Evolutionary conservation across 345 rosid genomes (phyloP), one percentile per base, ranked within the genome.

Genomic region (Eucalyptus erythrocorys): DNA sequence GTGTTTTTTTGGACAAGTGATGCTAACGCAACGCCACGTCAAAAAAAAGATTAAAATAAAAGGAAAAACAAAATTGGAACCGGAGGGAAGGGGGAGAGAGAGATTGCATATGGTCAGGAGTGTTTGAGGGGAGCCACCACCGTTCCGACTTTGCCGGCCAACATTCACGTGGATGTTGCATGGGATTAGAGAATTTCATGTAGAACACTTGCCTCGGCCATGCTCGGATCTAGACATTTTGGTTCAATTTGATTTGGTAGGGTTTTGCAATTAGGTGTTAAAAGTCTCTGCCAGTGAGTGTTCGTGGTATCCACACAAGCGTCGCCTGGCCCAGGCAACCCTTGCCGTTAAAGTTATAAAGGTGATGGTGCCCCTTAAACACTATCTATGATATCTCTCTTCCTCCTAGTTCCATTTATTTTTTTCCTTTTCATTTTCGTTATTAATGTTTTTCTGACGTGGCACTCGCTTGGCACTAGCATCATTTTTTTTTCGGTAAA

Each of bases 321-420:
- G 19, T 7, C 5, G 10, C 5, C 8, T 19, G 21, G 4, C 5
- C 10, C 40, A 1, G 5, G 1, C 15, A 16, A 32, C 5, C 71
- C 40, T 64, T 34, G 37, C 76, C 2, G 3, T 64, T 32, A 66
- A 66, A 32, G 76, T 32, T 4, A 1, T 17, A 66, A 66, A 66
- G 40, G 40, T 22, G 42, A 66, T 32, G 40, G 40, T 66, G 79
- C 5, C 76, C 76, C 76, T 66, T n/a, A 34, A 6, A 66, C 79
- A 32, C 40, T 8, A 15, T 15, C 79, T 15, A 15, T 34, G 22
- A 47, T 43, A 14, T 15, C 50, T 43, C 86, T 43, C 50, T 12
- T 12, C 17, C 34, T 24, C 14, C 9, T 1, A n/a, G 16, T 6
- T 6, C 11, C 86, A 42, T 82, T 6, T 12, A 11, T 42, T 15